phyloP scores from a whole-genome alignment of 257 asterid species.

The Fraxinus excelsior region DNA sequence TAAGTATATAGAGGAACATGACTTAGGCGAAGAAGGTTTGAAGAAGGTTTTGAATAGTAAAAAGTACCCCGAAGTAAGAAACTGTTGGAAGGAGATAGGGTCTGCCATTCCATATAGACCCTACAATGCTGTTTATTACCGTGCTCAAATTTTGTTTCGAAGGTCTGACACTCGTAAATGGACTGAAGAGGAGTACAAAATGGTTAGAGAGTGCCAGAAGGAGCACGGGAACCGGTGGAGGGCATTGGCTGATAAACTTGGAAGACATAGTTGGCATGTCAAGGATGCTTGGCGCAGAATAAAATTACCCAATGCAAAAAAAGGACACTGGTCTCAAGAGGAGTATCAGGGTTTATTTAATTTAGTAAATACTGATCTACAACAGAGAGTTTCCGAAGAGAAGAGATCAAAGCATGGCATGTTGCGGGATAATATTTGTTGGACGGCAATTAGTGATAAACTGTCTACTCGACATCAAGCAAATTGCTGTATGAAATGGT shows the following conservation, averaged over 20 bases:
- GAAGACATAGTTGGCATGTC: conserved; percentile 49
- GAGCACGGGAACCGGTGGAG: conserved; percentile 49
- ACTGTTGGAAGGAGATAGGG: conserved; percentile 56
- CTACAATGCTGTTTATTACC: conserved; percentile 27
- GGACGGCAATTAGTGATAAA: conserved; percentile 55
- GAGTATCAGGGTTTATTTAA: conserved; percentile 53
- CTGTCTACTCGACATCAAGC: conserved; percentile 37
- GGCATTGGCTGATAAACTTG: conserved; percentile 50
- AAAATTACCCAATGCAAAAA: conserved; percentile 31
- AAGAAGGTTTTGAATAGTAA: conserved; percentile 39
- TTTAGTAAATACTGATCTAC: conserved; percentile 52
- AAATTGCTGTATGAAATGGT: conserved; percentile 51
- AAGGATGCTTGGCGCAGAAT: conserved; percentile 51
- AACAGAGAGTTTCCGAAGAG: conserved; percentile 35
- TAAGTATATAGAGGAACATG: conserved; percentile 35
- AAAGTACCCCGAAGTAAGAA: conserved; percentile 31
- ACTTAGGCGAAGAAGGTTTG: conserved; percentile 51
- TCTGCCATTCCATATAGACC: conserved; percentile 52
- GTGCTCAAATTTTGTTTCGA: conserved; percentile 45
- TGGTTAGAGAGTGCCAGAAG: conserved; percentile 30
- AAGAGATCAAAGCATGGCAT: conserved; percentile 54
- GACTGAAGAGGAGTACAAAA: conserved; percentile 52
- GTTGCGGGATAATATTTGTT: conserved; percentile 50
- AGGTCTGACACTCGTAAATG: conserved; percentile 44
- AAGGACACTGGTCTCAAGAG: conserved; percentile 50